Evolutionary conservation across 129 eudicot genomes (phyloP), one percentile per base, ranked within the genome.

Genomic region (Apium graveolens): DNA sequence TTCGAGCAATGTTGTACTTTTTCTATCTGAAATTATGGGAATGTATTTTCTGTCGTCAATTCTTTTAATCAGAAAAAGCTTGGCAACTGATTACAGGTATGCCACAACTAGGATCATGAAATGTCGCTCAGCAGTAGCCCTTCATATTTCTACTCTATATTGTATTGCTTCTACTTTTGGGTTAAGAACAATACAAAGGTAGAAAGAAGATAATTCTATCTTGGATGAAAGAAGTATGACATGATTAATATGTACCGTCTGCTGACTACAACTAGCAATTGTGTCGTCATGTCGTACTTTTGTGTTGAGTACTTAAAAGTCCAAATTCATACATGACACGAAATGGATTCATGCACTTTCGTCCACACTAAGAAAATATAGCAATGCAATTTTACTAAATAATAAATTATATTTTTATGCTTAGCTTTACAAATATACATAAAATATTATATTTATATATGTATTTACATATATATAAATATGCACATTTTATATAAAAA

Each of bases 1-100:
- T 42, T 95, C 99, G 16, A 95, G 99, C 86, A 95, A 92, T 39
- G 96, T 95, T 76, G 99, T 95, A 72, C 95, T 95, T 76, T 92
- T 95, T 62, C 92, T 95, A 14, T 95, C 99, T 69, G 99, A 95
- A 87, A 95, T 95, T 78, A 95, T 95, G 99, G 99, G 99, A 77
- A 95, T 95, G 99, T 95, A 95, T 74, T 95, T 95, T 77, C 83
- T 95, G 51, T 95, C 99, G 31, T 95, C 99, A 32, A 95, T 95
- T 78, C 92, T 95, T 70, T 81, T 95, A 76, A 95, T 95, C 11
- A 87, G 99, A 77, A 95, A 95, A 87, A 95, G 99, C 86, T 76
- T 95, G 81, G 99, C 97, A 46, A 90, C 92, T 24, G 99, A 95
- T 55, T 95, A 95, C 89, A 90, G 49, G 55, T 45, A 74, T 14